Base-by-base conservation (phyloP, 495 filamentous ascomycete species). In the Trichoderma gamsii region DNA sequence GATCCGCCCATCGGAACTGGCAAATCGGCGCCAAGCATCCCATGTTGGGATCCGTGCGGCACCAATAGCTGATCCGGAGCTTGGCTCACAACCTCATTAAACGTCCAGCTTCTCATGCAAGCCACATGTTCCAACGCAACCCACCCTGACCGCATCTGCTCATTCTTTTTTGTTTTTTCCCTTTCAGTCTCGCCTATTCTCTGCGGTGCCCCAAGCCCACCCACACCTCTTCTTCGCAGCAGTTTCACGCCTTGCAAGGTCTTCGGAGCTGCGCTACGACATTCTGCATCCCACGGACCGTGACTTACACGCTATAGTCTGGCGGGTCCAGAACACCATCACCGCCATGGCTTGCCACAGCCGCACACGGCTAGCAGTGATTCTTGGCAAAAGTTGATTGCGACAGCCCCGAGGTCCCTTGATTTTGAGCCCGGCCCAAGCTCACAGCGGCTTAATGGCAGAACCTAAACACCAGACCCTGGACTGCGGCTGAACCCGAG, bases 401-500 rank as follows among this genome's bases (percentile, higher is more conserved):
- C 8, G 25, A 61, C 15, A 21, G 9, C 25, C 56, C 12, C 12
- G 25, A 61, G 44, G 44, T 16, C 44, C 44, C 44, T 49, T 6
- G n/a, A 9, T 38, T 49, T n/a, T 29, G 9, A 29, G 56, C 56
- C 25, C 23, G 1, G 56, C 23, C 56, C 56, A 61, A 61, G 56
- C 56, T 18, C 11, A 13, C 56, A 56, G 51, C 9, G 23, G 21
- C 51, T 23, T 16, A 49, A 49, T n/a, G 44, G 49, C 49, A 61
- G 1, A 15, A 32, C 56, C 56, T 32, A 61, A 61, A 15, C 23
- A 61, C 25, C 51, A 56, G 9, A 61, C 56, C 56, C 56, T 29
- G 23, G 56, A 25, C 56, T 61, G 56, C 56, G 56, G 56, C 56
- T 61, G 56, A 61, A 61, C 56, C 56, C 56, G 56, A 61, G 56